These are phyloP conservation scores for Coix lacrymajobi DNA, from an alignment of 176 grass and related monocot species.

Conservation along the genomic window DNA sequence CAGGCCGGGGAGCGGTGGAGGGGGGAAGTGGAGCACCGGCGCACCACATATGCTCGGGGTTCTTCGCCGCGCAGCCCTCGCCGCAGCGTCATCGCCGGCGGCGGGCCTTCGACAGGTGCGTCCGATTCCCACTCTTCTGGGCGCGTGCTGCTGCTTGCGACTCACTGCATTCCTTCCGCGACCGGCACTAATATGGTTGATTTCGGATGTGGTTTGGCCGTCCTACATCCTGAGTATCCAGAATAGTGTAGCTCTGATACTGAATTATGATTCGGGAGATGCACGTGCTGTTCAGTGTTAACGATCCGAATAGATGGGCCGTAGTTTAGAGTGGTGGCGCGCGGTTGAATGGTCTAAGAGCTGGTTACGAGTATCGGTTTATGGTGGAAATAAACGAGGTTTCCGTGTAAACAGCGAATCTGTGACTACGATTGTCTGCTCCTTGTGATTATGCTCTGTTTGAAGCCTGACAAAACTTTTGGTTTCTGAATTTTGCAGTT, in stretches of 20 bases:
- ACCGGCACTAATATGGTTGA: not conserved
- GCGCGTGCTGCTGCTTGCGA: not conserved
- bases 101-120: constrained; percentile 16
- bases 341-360: not conserved
- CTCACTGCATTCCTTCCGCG: not conserved
- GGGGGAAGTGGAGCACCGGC: not conserved
- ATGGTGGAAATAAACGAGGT: not conserved
- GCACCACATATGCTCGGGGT: constrained; percentile 4
- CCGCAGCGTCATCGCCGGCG: not conserved
- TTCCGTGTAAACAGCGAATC: not conserved
- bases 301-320: not conserved
- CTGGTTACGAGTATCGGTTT: not conserved
- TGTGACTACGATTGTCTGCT: not conserved
- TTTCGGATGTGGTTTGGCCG: not conserved
- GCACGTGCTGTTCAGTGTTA: not conserved
- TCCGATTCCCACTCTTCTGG: not conserved
- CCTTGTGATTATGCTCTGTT: not conserved
- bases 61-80: constrained; percentile 12
- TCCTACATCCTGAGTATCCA: not conserved
- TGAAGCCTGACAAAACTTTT: not conserved
- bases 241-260: not conserved
- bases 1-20: not conserved
- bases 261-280: not conserved
- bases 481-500: constrained; percentile 48
- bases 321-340: not conserved